Evolutionary conservation across 192 early-diverging fungal species (phyloP).

Genomic region (Umbelopsis vinacea): DNA sequence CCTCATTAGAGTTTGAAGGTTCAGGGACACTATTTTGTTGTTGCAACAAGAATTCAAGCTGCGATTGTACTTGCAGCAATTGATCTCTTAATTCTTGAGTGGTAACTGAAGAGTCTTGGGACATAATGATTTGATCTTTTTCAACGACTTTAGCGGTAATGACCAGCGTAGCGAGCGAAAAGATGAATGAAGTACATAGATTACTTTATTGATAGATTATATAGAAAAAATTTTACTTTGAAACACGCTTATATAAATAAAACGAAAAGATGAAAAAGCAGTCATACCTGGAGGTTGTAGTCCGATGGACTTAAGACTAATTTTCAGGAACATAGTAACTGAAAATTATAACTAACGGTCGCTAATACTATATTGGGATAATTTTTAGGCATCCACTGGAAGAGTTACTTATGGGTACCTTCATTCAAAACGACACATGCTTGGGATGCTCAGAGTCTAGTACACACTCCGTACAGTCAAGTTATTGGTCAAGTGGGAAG

Average conservation of each 20-base stretch:
- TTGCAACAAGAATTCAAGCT: too few species aligned
- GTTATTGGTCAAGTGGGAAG: neutral
- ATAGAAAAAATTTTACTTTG: too few species aligned
- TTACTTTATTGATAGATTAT: too few species aligned
- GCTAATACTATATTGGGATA: neutral
- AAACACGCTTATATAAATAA: neutral
- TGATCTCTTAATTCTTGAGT: too few species aligned
- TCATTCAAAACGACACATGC: conserved; percentile 74
- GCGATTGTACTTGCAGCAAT: too few species aligned
- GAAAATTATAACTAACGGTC: conserved; percentile 20
- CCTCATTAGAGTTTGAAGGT: neutral
- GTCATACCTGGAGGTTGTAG: conserved; percentile 24
- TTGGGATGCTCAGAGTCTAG: conserved; percentile 29
- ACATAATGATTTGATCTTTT: too few species aligned
- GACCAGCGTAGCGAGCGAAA: too few species aligned
- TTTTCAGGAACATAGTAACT: conserved; percentile 7
- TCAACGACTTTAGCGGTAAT: too few species aligned
- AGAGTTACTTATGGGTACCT: conserved; percentile 60
- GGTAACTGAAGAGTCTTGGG: too few species aligned
- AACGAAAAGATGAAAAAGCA: conserved; percentile 3
- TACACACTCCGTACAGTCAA: neutral
- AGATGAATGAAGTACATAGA: too few species aligned
- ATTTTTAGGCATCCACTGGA: conserved; percentile 66
- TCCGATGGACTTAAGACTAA: too few species aligned
- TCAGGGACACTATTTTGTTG: neutral